Evolutionary conservation across 2,329 filamentous ascomycete genomes (phyloP).

Genomic region (Penicillium concentricum): DNA sequence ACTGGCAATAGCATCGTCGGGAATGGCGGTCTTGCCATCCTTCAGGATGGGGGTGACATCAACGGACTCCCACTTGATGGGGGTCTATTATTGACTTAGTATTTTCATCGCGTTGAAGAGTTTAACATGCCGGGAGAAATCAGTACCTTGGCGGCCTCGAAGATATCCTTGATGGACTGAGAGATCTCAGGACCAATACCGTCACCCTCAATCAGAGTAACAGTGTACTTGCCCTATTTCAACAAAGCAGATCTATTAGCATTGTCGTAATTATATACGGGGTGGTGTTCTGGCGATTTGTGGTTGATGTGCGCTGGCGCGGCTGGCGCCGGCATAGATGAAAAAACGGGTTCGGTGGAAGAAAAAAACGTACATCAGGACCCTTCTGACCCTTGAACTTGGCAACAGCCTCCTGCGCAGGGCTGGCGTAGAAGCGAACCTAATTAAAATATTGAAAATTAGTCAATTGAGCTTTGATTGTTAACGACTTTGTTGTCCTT

Average conservation of each 20-base stretch:
- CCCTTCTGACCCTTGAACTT: slow-evolving; percentile 92
- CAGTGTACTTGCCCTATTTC: slow-evolving; percentile 83
- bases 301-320: slow-evolving; percentile 12
- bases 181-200: slow-evolving; percentile 98
- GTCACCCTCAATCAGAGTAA: slow-evolving; percentile 97
- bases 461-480: slow-evolving; percentile 19
- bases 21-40: slow-evolving; percentile 94
- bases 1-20: slow-evolving; percentile 86
- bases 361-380: slow-evolving; percentile 66
- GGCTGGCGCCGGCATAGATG: slow-evolving; percentile 28
- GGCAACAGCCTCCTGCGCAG: slow-evolving; percentile 70
- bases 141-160: slow-evolving; percentile 82
- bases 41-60: slow-evolving; percentile 92
- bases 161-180: slow-evolving; percentile 98
- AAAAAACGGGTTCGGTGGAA: slow-evolving; percentile 23
- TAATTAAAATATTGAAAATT: slow-evolving; percentile 24
- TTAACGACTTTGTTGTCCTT: slow-evolving; percentile 1
- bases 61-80: slow-evolving; percentile 94
- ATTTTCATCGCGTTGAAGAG: slow-evolving; percentile 7
- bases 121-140: slow-evolving; percentile 2
- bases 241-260: slow-evolving; percentile 16
- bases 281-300: background rate
- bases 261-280: background rate
- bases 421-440: slow-evolving; percentile 61
- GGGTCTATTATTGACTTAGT: slow-evolving; percentile 59